A percentile compares a stretch with the other conserved stretches of the same genome.
phyloP scores from a whole-genome alignment of 108 stramenopile genomes.

The Seminavis robusta region DNA sequence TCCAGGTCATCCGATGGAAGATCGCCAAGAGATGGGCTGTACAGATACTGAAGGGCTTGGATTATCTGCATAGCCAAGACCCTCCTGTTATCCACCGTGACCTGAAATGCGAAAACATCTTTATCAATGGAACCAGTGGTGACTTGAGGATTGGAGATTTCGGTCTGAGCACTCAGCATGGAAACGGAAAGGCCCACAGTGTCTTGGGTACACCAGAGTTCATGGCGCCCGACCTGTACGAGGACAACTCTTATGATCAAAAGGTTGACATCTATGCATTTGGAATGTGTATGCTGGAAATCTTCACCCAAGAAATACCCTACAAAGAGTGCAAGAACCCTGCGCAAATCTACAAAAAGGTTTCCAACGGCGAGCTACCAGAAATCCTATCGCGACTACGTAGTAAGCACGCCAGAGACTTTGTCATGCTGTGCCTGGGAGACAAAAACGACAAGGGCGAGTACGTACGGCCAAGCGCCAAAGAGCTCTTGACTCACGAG shows the following conservation, averaged over 20 bases:
- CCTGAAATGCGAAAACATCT: slow-evolving; percentile 93
- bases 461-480: slow-evolving; percentile 66
- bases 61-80: slow-evolving; percentile 95
- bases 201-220: slow-evolving; percentile 98
- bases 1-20: slow-evolving; percentile 94
- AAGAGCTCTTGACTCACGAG: slow-evolving; percentile 67
- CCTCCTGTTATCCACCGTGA: slow-evolving; percentile 99
- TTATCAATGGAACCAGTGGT: slow-evolving; percentile 96
- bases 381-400: slow-evolving; percentile 73
- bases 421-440: slow-evolving; percentile 85
- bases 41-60: slow-evolving; percentile 93
- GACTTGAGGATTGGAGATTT: slow-evolving; percentile 97
- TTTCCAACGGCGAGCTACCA: slow-evolving; percentile 83
- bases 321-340: slow-evolving; percentile 93
- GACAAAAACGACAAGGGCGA: slow-evolving; percentile 59
- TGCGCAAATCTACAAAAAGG: slow-evolving; percentile 95
- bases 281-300: slow-evolving; percentile 98
- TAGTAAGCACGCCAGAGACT: slow-evolving; percentile 75
- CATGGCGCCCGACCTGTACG: slow-evolving; percentile 99
- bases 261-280: slow-evolving; percentile 99
- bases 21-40: slow-evolving; percentile 95
- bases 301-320: slow-evolving; percentile 94
- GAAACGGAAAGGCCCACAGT: slow-evolving; percentile 81
- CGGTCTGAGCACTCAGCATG: slow-evolving; percentile 89
- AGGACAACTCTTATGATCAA: slow-evolving; percentile 91